Evolutionary conservation across 78 protist species (phyloP).

Genomic region (Reticulomyxa filosa): DNA sequence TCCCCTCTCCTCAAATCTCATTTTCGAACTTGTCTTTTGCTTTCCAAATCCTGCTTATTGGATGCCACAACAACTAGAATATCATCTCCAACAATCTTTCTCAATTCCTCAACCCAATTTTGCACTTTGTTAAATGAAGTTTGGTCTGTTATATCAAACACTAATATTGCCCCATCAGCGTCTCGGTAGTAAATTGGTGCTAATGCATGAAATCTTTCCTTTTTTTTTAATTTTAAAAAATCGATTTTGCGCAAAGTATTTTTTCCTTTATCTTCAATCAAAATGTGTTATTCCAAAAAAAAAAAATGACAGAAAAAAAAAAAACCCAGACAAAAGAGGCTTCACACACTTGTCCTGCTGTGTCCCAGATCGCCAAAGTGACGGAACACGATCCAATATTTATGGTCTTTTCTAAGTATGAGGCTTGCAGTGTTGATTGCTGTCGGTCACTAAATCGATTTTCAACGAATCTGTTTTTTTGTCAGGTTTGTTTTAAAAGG

Average conservation of each 20-base stretch:
- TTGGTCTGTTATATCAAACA: conserved; percentile 26
- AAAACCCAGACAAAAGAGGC: too few relatives aligned
- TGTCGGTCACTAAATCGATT: conserved; percentile 6
- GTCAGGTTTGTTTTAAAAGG: too few relatives aligned
- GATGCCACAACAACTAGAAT: conserved; percentile 4
- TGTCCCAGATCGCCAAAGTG: conserved; percentile 24
- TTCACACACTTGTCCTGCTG: too few relatives aligned
- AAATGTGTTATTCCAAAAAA: too few relatives aligned
- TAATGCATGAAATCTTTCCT: conserved; percentile 17
- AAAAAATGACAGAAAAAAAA: too few relatives aligned
- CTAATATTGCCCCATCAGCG: conserved; percentile 19
- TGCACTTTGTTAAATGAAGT: conserved; percentile 4
- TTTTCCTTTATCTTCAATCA: too few relatives aligned
- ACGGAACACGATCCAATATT: conserved; percentile 8
- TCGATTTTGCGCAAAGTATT: too few relatives aligned
- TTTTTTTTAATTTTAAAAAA: too few relatives aligned
- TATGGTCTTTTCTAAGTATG: conserved; percentile 6
- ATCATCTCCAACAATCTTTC: conserved; percentile 4
- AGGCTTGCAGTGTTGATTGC: conserved; percentile 19
- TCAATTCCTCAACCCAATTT: conserved; percentile 23
- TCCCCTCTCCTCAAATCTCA: too few relatives aligned
- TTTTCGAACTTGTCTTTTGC: conserved; percentile 1
- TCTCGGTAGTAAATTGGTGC: conserved; percentile 30
- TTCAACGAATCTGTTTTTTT: conserved; percentile 14
- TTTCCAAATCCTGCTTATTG: conserved; percentile 14